Conservation (phyloP, 225 moss, liverwort and hornwort species). For the Physcomitrium patens region DNA sequence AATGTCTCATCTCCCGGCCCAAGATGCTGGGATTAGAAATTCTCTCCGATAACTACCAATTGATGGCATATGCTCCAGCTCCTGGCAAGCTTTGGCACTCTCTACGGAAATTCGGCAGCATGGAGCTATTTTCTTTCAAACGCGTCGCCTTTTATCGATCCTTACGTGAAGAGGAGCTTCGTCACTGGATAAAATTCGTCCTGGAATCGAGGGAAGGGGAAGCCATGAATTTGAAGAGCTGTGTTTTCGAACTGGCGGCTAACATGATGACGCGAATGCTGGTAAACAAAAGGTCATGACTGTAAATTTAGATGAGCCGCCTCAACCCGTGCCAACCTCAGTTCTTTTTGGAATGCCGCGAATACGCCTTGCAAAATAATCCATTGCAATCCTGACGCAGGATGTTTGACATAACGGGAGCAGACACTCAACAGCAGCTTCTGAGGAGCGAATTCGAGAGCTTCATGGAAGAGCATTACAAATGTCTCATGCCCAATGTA, state of each 20-base stretch:
- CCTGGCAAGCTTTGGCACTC: not conserved
- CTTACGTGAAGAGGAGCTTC: not conserved
- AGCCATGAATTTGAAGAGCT: not conserved
- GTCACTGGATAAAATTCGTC: not conserved
- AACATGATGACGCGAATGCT: conserved; percentile 10
- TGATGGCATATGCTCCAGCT: not conserved
- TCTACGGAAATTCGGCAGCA: not conserved
- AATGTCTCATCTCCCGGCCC: not conserved
- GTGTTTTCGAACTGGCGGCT: not conserved
- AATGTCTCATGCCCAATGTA: not conserved
- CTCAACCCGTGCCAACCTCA: not conserved
- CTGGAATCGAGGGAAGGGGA: not conserved
- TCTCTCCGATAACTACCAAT: not conserved
- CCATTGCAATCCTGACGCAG: too few relatives aligned
- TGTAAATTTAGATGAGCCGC: not conserved
- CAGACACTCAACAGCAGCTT: not conserved
- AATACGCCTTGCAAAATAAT: not conserved
- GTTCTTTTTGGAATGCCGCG: not conserved
- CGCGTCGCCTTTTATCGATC: not conserved
- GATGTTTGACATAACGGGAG: not conserved
- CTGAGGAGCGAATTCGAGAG: not conserved
- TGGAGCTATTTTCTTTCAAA: not conserved
- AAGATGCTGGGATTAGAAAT: not conserved
- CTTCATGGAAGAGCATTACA: not conserved
- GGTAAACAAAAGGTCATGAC: not conserved